Conservation (phyloP, 768 basidiomycete species). For the Pleurotus giganteus region DNA sequence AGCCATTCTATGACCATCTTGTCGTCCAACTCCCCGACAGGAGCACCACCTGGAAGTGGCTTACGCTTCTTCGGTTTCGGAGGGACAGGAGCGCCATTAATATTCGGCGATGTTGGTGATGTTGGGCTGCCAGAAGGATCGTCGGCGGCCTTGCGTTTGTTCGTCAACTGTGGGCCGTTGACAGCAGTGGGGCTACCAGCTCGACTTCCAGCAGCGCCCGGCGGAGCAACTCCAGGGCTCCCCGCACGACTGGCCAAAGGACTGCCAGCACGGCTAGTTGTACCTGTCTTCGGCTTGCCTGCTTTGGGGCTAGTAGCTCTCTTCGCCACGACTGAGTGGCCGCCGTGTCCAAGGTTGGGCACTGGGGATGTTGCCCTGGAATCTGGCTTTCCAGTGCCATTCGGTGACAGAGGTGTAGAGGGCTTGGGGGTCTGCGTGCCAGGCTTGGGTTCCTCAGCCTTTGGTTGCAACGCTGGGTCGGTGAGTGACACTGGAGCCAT, state of each 20-base stretch:
- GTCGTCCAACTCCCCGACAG: constrained; percentile 59
- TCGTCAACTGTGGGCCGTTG: constrained; percentile 1
- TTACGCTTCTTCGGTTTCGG: constrained; percentile 59
- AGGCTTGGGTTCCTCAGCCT: constrained; percentile 35
- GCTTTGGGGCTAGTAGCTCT: constrained; percentile 82
- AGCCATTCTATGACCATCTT: constrained; percentile 75
- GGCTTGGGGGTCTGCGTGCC: constrained; percentile 42
- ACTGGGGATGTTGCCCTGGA: constrained; percentile 63
- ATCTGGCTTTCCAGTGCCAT: constrained; percentile 20
- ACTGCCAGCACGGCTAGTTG: constrained; percentile 54
- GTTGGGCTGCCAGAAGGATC: constrained; percentile 25
- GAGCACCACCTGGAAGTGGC: constrained; percentile 30
- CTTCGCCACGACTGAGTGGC: constrained; percentile 79
- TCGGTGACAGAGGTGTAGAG: constrained; percentile 30
- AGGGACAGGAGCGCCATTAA: constrained; percentile 44
- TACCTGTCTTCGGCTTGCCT: constrained; percentile 52
- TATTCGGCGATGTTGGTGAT: constrained; percentile 28
- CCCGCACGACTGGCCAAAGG: constrained; percentile 38
- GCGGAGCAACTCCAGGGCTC: constrained; percentile 14
- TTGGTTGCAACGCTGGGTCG: constrained; percentile 43
- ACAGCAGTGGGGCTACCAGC: constrained; percentile 45
- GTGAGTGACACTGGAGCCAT: constrained; percentile 31
- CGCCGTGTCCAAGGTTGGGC: constrained; percentile 46
- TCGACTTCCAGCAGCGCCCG: constrained; percentile 35
- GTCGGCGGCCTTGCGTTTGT: constrained; percentile 42